These are phyloP conservation scores for Aspergillus sp. DNA, from an alignment of 2,329 filamentous ascomycete genomes.

Conservation along the genomic window DNA sequence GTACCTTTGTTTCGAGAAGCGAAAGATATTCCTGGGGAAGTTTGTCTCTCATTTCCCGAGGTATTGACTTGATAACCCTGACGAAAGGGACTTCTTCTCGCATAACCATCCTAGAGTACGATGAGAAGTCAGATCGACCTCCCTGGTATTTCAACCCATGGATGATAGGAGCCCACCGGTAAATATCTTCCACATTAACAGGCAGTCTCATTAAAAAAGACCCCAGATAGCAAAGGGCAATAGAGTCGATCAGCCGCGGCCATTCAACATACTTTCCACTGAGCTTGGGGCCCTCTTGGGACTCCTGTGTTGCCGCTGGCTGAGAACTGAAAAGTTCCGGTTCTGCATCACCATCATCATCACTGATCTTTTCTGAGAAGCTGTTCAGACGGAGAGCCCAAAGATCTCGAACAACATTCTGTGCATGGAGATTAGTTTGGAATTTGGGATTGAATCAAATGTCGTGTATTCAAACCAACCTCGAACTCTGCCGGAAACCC, in stretches of 20 bases:
- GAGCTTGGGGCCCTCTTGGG: constrained; percentile 27
- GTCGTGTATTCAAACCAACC: constrained; percentile 30
- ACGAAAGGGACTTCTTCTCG: constrained; percentile 75
- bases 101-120: constrained; percentile 30
- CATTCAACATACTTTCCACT: constrained; percentile 33
- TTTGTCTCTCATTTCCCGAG: constrained; percentile 40
- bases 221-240: constrained; percentile 76
- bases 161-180: constrained; percentile 31
- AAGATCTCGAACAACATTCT: constrained; percentile 69
- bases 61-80: constrained; percentile 49
- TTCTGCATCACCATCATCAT: constrained; percentile 28
- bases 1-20: constrained; percentile 36
- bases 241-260: constrained; percentile 68
- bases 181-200: constrained; percentile 68
- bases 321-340: constrained; percentile 58
- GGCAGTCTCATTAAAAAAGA: constrained; percentile 71
- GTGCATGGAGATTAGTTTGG: constrained; percentile 6
- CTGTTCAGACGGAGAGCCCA: constrained; percentile 72
- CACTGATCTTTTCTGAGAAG: constrained; percentile 45
- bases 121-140: no score
- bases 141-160: no score
- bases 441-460: background rate
- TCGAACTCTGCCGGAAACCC: constrained; percentile 70
- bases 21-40: constrained; percentile 37
- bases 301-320: constrained; percentile 44